phyloP scores from a whole-genome alignment of 2,329 filamentous ascomycete species.

The Penicillium polonicum region DNA sequence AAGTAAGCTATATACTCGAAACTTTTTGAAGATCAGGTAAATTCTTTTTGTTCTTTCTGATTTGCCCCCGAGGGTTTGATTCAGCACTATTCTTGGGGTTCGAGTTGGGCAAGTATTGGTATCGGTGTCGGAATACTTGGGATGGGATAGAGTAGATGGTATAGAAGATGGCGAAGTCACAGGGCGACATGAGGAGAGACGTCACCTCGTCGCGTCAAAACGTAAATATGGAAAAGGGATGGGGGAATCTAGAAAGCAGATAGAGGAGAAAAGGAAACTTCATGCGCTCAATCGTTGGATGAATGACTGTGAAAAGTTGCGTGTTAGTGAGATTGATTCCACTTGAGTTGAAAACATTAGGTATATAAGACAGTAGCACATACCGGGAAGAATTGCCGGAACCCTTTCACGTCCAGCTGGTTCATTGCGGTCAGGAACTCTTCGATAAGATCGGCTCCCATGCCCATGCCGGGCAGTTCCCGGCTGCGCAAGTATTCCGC shows the following conservation, averaged over 20 bases:
- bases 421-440: slow-evolving; percentile 49
- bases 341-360: neutral
- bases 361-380: slow-evolving; percentile 4
- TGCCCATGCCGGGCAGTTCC: slow-evolving; percentile 50
- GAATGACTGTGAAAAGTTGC: slow-evolving; percentile 34
- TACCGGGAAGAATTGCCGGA: slow-evolving; percentile 51
- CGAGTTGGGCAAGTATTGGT: slow-evolving; percentile 7
- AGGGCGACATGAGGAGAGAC: slow-evolving; percentile 15
- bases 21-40: slow-evolving; percentile 2
- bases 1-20: slow-evolving; percentile 9
- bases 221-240: slow-evolving; percentile 22
- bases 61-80: slow-evolving; percentile 8
- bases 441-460: slow-evolving; percentile 47
- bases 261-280: slow-evolving; percentile 25
- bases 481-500: slow-evolving; percentile 52
- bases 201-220: slow-evolving; percentile 25
- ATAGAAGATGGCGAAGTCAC: slow-evolving; percentile 17
- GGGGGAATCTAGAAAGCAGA: slow-evolving; percentile 30
- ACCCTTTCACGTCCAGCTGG: slow-evolving; percentile 46
- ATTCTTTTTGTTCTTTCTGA: slow-evolving; percentile 8
- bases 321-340: slow-evolving; percentile 8
- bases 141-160: slow-evolving; percentile 15
- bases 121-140: slow-evolving; percentile 8
- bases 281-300: slow-evolving; percentile 48
- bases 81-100: slow-evolving; percentile 9